Percentiles rank a stretch among this genome's conserved stretches.
Conservation (phyloP, 495 filamentous ascomycete species). For the Aspergillus steynii region DNA sequence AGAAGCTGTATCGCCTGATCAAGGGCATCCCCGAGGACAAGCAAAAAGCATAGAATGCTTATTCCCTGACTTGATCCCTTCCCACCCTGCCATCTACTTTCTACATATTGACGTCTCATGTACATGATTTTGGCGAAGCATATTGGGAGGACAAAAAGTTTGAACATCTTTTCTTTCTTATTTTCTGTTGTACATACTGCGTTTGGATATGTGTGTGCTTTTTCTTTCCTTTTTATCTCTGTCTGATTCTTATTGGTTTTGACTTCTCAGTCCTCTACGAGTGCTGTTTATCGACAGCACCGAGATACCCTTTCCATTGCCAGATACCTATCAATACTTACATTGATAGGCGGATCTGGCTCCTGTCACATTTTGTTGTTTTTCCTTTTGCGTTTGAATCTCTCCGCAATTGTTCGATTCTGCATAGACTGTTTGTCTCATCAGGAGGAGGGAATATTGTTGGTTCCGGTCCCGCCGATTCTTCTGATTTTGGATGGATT, state of each 20-base stretch:
- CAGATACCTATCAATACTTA: not conserved
- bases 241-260: constrained; percentile 4
- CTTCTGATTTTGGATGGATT: not conserved
- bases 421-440: not conserved
- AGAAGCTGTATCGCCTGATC: constrained; percentile 52
- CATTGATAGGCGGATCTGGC: not conserved
- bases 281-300: constrained; percentile 10
- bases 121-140: constrained; percentile 25
- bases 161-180: constrained; percentile 20
- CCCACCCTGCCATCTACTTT: constrained; percentile 55
- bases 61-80: constrained; percentile 22
- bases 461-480: not conserved
- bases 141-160: constrained; percentile 19
- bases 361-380: not conserved
- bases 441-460: not conserved
- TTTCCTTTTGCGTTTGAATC: not conserved
- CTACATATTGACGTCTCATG: constrained; percentile 14
- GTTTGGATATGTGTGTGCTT: constrained; percentile 7
- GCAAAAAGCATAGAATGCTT: constrained; percentile 17
- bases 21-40: constrained; percentile 36
- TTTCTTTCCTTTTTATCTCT: constrained; percentile 8
- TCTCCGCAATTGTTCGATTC: not conserved
- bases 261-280: constrained; percentile 4
- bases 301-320: constrained; percentile 11
- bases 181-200: constrained; percentile 17